Evolutionary conservation across 164 flowering plant genomes (phyloP).

Genomic region (Liquidambar formosana): DNA sequence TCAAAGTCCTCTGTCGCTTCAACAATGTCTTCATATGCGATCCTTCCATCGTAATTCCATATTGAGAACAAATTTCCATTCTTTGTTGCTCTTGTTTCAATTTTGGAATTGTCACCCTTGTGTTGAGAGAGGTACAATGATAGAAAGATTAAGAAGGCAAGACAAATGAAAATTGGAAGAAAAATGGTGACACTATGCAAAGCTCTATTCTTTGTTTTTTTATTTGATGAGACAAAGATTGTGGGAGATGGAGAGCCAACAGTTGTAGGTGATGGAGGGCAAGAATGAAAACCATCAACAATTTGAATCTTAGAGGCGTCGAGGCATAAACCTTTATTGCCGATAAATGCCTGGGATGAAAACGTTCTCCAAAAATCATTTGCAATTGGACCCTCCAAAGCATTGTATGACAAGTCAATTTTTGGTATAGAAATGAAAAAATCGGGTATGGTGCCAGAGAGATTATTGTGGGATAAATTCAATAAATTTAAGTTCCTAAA

Average conservation of each 20-base stretch:
- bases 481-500: no score
- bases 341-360: neutral
- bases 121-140: neutral
- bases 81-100: neutral
- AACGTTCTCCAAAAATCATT: neutral
- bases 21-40: conserved; percentile 22
- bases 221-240: no score
- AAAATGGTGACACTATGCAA: neutral
- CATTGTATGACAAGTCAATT: conserved; percentile 1
- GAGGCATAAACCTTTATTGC: neutral
- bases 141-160: neutral
- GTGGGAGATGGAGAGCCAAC: neutral
- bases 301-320: no score
- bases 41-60: conserved; percentile 16
- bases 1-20: conserved; percentile 20
- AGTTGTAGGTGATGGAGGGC: no score
- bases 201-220: neutral
- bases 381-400: neutral
- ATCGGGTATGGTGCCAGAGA: neutral
- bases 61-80: conserved; percentile 13
- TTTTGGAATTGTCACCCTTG: neutral
- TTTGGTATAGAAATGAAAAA: neutral
- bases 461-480: no score
- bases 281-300: no score
- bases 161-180: neutral